Base-by-base conservation (phyloP, 176 grass and related monocot species). In the Tillandsia fasciculata region DNA sequence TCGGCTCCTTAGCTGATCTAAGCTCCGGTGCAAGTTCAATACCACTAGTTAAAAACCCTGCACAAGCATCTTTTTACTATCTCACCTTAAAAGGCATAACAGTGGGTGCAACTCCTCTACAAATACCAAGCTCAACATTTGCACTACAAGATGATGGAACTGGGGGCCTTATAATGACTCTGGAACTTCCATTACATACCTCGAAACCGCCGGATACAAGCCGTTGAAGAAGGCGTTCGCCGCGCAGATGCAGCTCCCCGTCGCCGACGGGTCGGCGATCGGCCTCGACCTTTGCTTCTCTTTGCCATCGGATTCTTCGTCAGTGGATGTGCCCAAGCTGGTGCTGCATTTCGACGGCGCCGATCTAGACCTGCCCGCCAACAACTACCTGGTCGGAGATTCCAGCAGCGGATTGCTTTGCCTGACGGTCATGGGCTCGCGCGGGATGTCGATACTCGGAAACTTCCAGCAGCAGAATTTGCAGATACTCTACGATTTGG, bases 91-190 rank as follows among this genome's bases (percentile, higher is more conserved):
- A 75, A 9, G 86, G 81, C 47, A 66, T 89, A 58, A 84, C 83
- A 42, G 77, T 94, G 33, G 86, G 86, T 7, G 48, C 17, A 2
- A 77, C 70, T 26, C 52, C 70, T 18, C 65, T 94, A 24, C 59
- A 74, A 10, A 69, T 94, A n/a, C 3, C 72, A 1, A 53, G 63
- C 49, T 89, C 83, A 0, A 18, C 50, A 26, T 82, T 94, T 24
- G 74, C 68, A 0, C 11, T 84, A 14, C 78, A 84, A 12, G 15
- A 14, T 2, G 70, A 80, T 9, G 86, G 80, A 13, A 50, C 64
- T 0, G 77, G 85, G 18, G 90, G 90, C 11, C 56, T 85, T 64
- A n/a, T 86, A 51, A 89, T 89, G 90, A 93, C 80, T 89, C 90
- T 0, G 86, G 83, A 26, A 80, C 86, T 0, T n/a, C 22, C 13